These are phyloP conservation scores for Eucalyptus virginea DNA, from an alignment of 345 rosid genomes.

Conservation along the genomic window DNA sequence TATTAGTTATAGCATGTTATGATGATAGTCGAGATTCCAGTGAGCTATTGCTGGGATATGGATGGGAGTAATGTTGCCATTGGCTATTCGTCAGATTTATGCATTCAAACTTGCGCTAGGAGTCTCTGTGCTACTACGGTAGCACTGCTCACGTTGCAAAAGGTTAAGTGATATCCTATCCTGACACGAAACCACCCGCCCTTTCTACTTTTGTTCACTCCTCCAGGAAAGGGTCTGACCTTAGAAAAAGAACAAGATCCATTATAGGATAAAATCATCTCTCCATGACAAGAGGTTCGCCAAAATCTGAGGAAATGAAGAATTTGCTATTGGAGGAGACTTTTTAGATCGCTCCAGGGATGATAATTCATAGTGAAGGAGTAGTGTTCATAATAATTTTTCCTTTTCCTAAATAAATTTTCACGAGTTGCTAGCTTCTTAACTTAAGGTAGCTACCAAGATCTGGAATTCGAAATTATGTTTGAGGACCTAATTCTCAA, in stretches of 20 bases:
- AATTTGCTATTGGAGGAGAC: too few relatives aligned
- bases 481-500: background rate
- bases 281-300: background rate
- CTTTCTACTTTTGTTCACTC: too few relatives aligned
- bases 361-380: background rate
- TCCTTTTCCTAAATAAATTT: background rate
- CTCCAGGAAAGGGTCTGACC: background rate
- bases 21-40: background rate
- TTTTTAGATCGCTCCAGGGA: background rate
- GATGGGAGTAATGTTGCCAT: too few relatives aligned
- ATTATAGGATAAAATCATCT: background rate
- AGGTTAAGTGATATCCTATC: too few relatives aligned
- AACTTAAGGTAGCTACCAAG: background rate
- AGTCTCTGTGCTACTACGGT: background rate
- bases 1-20: background rate
- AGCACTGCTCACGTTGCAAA: background rate
- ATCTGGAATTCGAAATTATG: background rate
- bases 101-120: background rate
- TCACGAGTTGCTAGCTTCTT: background rate
- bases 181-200: background rate
- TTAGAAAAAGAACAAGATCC: background rate
- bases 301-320: too few relatives aligned
- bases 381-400: background rate
- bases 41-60: background rate
- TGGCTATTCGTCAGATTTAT: too few relatives aligned